Conservation (phyloP, 768 basidiomycete genomes). For the Panaeolus cyanescens region DNA sequence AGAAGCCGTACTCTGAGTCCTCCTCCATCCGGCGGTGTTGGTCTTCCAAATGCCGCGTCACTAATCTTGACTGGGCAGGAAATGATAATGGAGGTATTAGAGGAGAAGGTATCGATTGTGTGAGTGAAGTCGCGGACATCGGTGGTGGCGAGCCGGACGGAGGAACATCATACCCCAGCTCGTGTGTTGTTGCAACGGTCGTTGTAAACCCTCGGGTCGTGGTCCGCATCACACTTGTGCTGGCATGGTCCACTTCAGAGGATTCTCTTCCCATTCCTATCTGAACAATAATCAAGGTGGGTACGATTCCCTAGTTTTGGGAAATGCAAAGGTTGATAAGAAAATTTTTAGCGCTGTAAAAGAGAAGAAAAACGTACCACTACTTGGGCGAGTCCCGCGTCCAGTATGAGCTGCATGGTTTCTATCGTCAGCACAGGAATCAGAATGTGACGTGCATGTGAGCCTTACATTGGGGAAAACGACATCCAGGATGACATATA, state of each 20-base stretch:
- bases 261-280: conserved; percentile 25
- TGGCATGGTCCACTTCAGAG: conserved; percentile 21
- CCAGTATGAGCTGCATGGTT: conserved; percentile 16
- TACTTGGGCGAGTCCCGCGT: conserved; percentile 26
- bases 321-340: background rate
- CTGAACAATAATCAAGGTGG: conserved; percentile 32
- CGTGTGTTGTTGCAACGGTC: conserved; percentile 14
- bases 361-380: conserved; percentile 20
- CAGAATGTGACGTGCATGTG: background rate
- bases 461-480: conserved; percentile 20
- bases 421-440: background rate
- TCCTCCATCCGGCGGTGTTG: background rate
- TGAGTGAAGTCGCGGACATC: conserved; percentile 3
- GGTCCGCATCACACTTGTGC: conserved; percentile 20
- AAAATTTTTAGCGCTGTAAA: background rate
- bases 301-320: conserved; percentile 27
- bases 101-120: background rate
- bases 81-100: background rate
- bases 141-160: conserved; percentile 18
- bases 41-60: background rate
- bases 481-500: conserved; percentile 26
- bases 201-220: conserved; percentile 14
- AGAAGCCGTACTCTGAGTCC: background rate
- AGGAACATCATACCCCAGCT: conserved; percentile 18
- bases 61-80: background rate